phyloP scores from a whole-genome alignment of 1,284 basidiomycete species.

The Marasmius tenuissimus region DNA sequence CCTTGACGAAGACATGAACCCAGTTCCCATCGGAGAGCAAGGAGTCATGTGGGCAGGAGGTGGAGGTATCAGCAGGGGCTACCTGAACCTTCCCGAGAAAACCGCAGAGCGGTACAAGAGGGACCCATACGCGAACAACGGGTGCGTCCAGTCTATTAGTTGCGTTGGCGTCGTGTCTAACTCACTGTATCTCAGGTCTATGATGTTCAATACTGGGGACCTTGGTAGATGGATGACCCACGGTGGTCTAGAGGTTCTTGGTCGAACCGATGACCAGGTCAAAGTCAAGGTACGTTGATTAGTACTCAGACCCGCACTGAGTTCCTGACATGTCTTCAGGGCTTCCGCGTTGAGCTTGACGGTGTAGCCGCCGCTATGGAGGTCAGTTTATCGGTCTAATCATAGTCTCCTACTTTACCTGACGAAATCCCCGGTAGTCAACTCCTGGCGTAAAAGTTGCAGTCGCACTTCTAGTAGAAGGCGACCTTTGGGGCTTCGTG shows the following conservation, averaged over 20 bases:
- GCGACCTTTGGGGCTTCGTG: conserved; percentile 55
- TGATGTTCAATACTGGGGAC: conserved; percentile 2
- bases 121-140: conserved; percentile 52
- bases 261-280: conserved; percentile 59
- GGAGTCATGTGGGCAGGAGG: conserved; percentile 65
- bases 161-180: not conserved
- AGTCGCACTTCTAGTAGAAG: conserved; percentile 49
- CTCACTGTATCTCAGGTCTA: not conserved
- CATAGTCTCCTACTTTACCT: not conserved
- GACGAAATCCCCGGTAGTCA: conserved; percentile 30
- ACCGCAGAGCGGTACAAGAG: conserved; percentile 49
- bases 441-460: conserved; percentile 45
- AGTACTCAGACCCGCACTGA: not conserved
- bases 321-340: conserved; percentile 27
- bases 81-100: conserved; percentile 53
- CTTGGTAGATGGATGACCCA: conserved; percentile 47
- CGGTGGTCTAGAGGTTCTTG: conserved; percentile 55
- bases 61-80: conserved; percentile 51
- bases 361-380: conserved; percentile 60
- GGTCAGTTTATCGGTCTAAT: conserved; percentile 28
- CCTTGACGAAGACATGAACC: conserved; percentile 49
- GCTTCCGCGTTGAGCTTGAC: conserved; percentile 62
- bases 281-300: conserved; percentile 41
- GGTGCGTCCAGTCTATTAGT: conserved; percentile 32
- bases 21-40: conserved; percentile 49